Conservation (phyloP, 2,329 filamentous ascomycete species). For the Pseudogymnoascus sp. region DNA sequence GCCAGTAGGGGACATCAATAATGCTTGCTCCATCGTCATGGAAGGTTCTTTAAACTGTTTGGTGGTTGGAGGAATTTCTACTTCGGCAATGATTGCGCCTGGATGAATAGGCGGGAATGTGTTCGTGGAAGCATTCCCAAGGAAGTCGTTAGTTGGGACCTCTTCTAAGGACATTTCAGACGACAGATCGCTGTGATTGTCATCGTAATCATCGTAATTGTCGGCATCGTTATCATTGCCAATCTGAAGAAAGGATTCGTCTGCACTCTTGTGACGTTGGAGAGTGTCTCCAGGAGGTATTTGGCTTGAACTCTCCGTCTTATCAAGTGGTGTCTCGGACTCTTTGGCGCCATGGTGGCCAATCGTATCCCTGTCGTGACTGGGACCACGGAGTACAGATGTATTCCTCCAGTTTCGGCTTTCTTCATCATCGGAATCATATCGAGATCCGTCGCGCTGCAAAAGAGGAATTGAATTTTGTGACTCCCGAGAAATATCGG, state of each 20-base stretch:
- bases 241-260: constrained; percentile 30
- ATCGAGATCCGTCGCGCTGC: constrained; percentile 55
- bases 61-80: constrained; percentile 18
- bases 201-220: constrained; percentile 20
- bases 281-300: constrained; percentile 17
- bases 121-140: constrained; percentile 24
- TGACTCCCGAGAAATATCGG: constrained; percentile 61
- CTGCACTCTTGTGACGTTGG: constrained; percentile 17
- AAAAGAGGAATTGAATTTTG: constrained; percentile 73
- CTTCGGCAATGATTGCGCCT: constrained; percentile 22
- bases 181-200: constrained; percentile 48
- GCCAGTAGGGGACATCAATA: constrained; percentile 36
- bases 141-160: constrained; percentile 28
- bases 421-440: constrained; percentile 36
- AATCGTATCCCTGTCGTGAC: constrained; percentile 29
- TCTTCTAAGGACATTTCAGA: constrained; percentile 54
- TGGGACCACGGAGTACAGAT: constrained; percentile 46
- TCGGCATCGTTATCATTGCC: constrained; percentile 15
- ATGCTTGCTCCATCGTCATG: constrained; percentile 42
- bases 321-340: constrained; percentile 43
- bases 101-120: constrained; percentile 28
- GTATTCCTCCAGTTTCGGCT: constrained; percentile 47
- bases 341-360: constrained; percentile 21
- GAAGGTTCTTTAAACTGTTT: constrained; percentile 36
- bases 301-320: constrained; percentile 42